Evolutionary conservation across 768 basidiomycete genomes (phyloP), one percentile per base, ranked within the genome.

Genomic region (Mycena floridula): DNA sequence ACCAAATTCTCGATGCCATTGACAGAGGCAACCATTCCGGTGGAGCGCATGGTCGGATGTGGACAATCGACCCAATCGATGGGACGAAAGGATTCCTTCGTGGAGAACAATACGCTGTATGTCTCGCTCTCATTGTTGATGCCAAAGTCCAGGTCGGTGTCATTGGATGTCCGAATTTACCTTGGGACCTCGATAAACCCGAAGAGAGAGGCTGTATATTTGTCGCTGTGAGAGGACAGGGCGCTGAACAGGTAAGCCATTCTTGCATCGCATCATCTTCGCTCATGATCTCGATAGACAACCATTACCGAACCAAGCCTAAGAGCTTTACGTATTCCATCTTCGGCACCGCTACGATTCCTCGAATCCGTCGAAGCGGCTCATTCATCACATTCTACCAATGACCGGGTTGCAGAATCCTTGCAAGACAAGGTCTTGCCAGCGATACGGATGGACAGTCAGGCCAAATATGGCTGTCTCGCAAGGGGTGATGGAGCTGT

Each of bases 31-130:
- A 75, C 50, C 67, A 82, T 54, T 64, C 67, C 11, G 94, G 93
- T 6, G 92, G 90, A 4, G 59, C 66, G 13, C 63, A 62, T 15
- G 93, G 92, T 53, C 74, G 90, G 22, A 82, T 87, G 72, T 91
- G 89, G 89, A 87, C 85, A 1, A 78, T 89, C 41, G 87, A 89
- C 60, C 86, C 89, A 41, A 91, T 96, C 46, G 92, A 95, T 62
- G 93, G 93, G 6, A 96, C 92, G 7, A 91, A 90, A 58, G 93
- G 92, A 1, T 94, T 96, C 70, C 71, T 95, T 18, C 79, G 93
- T 4, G 90, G 90, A 3, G 90, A 85, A 46, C 93, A 96, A 61
- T 96, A 91, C 58, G 92, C 92, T 4, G 89, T 96, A 16, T 95
- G 93, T 61, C 65, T 96, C 8, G 85, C 91, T 0, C 69, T 96